A percentile compares a stretch with the other conserved stretches of the same genome.
Conservation (phyloP, 768 basidiomycete genomes). For the Pleurotus citrinopileatus region DNA sequence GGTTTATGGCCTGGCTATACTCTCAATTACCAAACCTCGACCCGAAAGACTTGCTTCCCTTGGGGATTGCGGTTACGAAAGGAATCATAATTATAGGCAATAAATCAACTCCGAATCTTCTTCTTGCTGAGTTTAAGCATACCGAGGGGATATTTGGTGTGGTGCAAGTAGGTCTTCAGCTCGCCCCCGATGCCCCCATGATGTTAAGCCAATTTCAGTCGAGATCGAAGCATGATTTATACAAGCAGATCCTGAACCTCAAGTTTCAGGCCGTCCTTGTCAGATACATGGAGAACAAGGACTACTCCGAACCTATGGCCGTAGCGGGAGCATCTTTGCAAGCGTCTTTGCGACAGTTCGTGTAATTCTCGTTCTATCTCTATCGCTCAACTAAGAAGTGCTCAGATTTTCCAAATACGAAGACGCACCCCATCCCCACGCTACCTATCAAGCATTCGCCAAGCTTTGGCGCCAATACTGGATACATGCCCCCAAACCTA, state of each 20-base stretch:
- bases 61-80: conserved; percentile 75
- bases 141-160: conserved; percentile 80
- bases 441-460: conserved; percentile 36
- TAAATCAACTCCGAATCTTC: conserved; percentile 75
- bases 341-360: conserved; percentile 49
- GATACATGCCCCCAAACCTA: conserved; percentile 26
- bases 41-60: conserved; percentile 80
- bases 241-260: conserved; percentile 76
- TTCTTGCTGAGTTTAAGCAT: conserved; percentile 79
- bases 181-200: not conserved
- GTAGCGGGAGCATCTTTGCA: conserved; percentile 63
- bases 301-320: conserved; percentile 67
- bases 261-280: conserved; percentile 66
- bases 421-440: conserved; percentile 25
- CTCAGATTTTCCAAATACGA: conserved; percentile 24
- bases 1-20: conserved; percentile 48
- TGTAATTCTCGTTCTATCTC: not conserved
- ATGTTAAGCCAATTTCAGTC: conserved; percentile 44
- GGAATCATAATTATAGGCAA: conserved; percentile 87
- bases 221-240: conserved; percentile 75
- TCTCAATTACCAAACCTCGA: conserved; percentile 69
- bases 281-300: conserved; percentile 71
- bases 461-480: conserved; percentile 58
- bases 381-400: not conserved
- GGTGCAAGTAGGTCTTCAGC: conserved; percentile 53